Base-by-base conservation (phyloP, 2,329 filamentous ascomycete genomes). In the Cryphonectria carpinicola region DNA sequence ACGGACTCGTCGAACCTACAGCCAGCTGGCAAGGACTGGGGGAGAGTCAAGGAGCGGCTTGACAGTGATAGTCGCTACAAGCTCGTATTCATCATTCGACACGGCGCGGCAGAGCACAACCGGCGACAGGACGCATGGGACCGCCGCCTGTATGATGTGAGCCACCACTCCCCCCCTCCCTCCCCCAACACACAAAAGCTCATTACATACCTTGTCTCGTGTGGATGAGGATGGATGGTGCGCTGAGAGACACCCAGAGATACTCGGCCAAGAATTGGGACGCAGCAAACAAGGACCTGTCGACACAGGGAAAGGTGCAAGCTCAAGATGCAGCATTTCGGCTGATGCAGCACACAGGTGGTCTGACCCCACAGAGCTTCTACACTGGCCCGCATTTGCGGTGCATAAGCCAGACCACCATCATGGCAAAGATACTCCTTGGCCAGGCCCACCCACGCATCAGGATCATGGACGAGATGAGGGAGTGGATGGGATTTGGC, bases 191-290 rank as follows among this genome's bases (percentile, higher is more conserved):
- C n/a, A n/a, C n/a, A n/a, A 25, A 32, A 17, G 25, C 28, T 19
- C 25, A 32, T 35, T 28, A 25, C 25, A 58, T 17, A 58, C 14
- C 54, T 35, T 7, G 54, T 14, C 54, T 58, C 14, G 5, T 32
- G 13, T 32, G 13, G 13, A 39, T 41, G 60, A 25, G 4, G 19
- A 62, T 11, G 22, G 35, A 25, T 25, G 19, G 22, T 11, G 37
- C 37, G 37, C 60, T 41, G 60, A 62, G 22, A 62, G 35, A 17
- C 19, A 22, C 25, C 1, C 37, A 62, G 60, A 62, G 60, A 41
- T 62, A 62, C 35, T 62, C 35, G n/a, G n/a, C 60, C 32, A 62
- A 62, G 60, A 62, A 62, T 10, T 62, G 60, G 60, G 19, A 37
- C 19, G 60, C 14, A 13, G 35, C 60, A 62, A 62, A 62, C 60